Evolutionary conservation across 192 early-diverging fungal genomes (phyloP).

Genomic region (Backusella circina): DNA sequence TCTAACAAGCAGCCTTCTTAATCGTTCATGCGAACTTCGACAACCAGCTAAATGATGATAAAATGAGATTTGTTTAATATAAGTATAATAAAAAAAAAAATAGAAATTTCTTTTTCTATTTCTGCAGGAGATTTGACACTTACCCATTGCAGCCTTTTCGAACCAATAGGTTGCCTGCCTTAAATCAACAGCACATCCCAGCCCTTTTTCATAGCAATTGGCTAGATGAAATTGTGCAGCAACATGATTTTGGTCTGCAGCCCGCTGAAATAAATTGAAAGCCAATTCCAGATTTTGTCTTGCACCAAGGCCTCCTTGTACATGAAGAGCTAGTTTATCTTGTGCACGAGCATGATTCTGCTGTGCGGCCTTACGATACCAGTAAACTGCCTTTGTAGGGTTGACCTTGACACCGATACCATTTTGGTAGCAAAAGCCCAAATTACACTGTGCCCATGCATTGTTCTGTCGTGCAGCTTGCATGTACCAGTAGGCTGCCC

Average conservation of each 20-base stretch:
- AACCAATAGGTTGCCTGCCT: constrained; percentile 31
- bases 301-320: constrained; percentile 80
- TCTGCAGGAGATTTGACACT: constrained; percentile 42
- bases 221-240: constrained; percentile 49
- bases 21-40: constrained; percentile 45
- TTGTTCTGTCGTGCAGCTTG: constrained; percentile 51
- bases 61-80: neutral
- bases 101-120: neutral
- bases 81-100: neutral
- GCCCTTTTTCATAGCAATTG: constrained; percentile 47
- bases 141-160: constrained; percentile 56
- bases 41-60: constrained; percentile 30
- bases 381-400: constrained; percentile 54
- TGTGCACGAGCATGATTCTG: constrained; percentile 63
- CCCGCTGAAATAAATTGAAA: constrained; percentile 54
- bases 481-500: constrained; percentile 60
- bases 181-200: constrained; percentile 28
- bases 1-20: constrained; percentile 40
- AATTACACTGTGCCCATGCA: constrained; percentile 48
- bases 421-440: constrained; percentile 7
- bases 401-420: constrained; percentile 29
- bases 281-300: constrained; percentile 47
- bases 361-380: constrained; percentile 64
- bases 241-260: constrained; percentile 67
- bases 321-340: constrained; percentile 75